Percentiles rank a stretch among this genome's conserved stretches.
phyloP scores from a whole-genome alignment of 2,329 filamentous ascomycete genomes.

The Dryadomyces quercivorus region DNA sequence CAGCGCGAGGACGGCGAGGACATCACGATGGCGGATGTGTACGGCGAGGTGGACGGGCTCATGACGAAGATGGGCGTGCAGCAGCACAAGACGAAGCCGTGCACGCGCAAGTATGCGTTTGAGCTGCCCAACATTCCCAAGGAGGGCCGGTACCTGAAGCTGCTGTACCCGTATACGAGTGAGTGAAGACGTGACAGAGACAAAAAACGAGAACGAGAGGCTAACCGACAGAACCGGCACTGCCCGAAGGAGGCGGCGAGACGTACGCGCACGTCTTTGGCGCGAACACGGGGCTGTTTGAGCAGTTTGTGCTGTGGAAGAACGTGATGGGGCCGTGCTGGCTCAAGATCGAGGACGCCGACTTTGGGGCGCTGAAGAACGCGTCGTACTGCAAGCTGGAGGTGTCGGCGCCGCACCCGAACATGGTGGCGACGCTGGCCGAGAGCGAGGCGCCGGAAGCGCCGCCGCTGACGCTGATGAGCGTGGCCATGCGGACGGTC shows the following conservation, averaged over 20 bases:
- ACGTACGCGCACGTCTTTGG: conserved; percentile 94
- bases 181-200: too few species aligned
- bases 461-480: conserved; percentile 92
- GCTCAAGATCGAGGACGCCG: conserved; percentile 78
- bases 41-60: conserved; percentile 74
- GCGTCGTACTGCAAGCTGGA: conserved; percentile 97
- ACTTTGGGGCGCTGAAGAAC: conserved; percentile 77
- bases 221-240: conserved; percentile 41
- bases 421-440: conserved; percentile 57
- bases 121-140: conserved; percentile 78
- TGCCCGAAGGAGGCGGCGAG: conserved; percentile 66
- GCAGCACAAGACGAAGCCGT: conserved; percentile 89
- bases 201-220: neutral
- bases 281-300: conserved; percentile 84
- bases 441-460: conserved; percentile 72
- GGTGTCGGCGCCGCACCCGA: conserved; percentile 67
- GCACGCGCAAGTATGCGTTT: conserved; percentile 87
- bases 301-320: conserved; percentile 98
- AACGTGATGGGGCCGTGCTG: conserved; percentile 98
- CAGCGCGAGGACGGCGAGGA: conserved; percentile 49
- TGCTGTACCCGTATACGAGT: conserved; percentile 90
- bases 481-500: conserved; percentile 72
- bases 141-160: conserved; percentile 83
- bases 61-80: conserved; percentile 79
- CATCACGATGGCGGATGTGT: conserved; percentile 80